Base-by-base conservation (phyloP, 805 yeast species). In the Candida loeiensis region DNA sequence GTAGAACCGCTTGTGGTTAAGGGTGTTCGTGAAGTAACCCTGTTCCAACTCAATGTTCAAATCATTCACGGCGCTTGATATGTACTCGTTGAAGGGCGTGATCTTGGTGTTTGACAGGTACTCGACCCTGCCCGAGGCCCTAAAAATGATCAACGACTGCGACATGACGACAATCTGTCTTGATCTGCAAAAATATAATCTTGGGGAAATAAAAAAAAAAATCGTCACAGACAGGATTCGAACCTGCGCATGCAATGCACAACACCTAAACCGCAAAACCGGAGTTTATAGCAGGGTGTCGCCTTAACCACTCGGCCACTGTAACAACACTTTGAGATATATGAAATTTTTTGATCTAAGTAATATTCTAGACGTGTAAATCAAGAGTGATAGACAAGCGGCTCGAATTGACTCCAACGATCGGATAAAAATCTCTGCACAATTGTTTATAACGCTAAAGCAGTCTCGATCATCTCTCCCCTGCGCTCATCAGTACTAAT, bases 171-270 rank as follows among this genome's bases (percentile, higher is more conserved):
- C n/a, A n/a, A n/a, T n/a, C 21, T 9, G 32, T 20, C 17, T 27
- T 26, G 38, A 13, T 14, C 12, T 16, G 21, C 5, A 24, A 27
- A 36, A 41, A 34, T 35, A 27, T 34, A 20, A 15, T 21, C 14
- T 15, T 3, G 16, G 4, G 21, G 11, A 11, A 26, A 16, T 6
- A 11, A 32, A 54, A 61, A 62, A 54, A 53, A 45, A 54, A 46
- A 43, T 37, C 73, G 74, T 65, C 61, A 66, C 71, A 64, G 72
- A 66, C 73, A 68, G 73, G 74, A 68, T 68, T 69, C 74, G 74
- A 69, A 69, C 74, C 73, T 69, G 74, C 74, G 74, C 63, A 64
- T 69, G 73, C 60, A 67, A 56, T 55, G 51, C 68, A 63, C 51
- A 47, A 47, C 51, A 37, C 51, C 51, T 47, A 21, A 45, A 40